Evolutionary conservation across 78 protist genomes (phyloP).

Genomic region (Dictyostelium citrinum): DNA sequence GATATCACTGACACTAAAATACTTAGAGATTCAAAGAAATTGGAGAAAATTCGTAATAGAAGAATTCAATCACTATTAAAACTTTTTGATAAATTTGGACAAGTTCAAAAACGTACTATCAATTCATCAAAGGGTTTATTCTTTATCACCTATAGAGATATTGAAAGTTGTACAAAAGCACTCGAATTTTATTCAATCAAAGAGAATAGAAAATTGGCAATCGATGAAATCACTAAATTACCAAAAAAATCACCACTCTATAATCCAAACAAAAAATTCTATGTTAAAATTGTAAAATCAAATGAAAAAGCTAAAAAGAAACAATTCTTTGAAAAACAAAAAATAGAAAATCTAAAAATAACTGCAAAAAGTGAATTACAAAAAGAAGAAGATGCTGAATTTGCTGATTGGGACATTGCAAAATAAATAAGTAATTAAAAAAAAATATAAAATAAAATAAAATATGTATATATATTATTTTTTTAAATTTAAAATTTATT

Average conservation of each 20-base stretch:
- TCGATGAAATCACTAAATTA: background rate
- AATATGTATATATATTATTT: no score
- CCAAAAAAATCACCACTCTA: background rate
- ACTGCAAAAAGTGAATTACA: background rate
- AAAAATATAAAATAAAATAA: background rate
- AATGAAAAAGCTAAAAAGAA: background rate
- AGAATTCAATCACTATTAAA: slow-evolving; percentile 4
- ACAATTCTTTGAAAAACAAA: background rate
- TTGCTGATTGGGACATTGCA: background rate
- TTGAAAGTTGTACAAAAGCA: background rate
- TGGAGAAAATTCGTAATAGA: background rate
- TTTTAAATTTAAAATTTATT: background rate
- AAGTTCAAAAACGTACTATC: slow-evolving; percentile 1
- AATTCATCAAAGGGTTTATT: slow-evolving; percentile 5
- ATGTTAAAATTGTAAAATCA: slow-evolving; percentile 25
- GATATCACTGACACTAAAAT: background rate
- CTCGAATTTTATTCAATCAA: background rate
- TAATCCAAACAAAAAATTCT: slow-evolving; percentile 36
- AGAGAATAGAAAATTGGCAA: background rate
- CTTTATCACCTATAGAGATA: slow-evolving; percentile 8
- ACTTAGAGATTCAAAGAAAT: background rate
- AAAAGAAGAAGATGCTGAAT: slow-evolving; percentile 1
- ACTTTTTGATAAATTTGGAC: slow-evolving; percentile 13
- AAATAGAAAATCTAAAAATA: background rate
- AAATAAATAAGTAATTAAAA: background rate